phyloP scores from a whole-genome alignment of 495 filamentous ascomycete species.

The Poronia punctata region DNA sequence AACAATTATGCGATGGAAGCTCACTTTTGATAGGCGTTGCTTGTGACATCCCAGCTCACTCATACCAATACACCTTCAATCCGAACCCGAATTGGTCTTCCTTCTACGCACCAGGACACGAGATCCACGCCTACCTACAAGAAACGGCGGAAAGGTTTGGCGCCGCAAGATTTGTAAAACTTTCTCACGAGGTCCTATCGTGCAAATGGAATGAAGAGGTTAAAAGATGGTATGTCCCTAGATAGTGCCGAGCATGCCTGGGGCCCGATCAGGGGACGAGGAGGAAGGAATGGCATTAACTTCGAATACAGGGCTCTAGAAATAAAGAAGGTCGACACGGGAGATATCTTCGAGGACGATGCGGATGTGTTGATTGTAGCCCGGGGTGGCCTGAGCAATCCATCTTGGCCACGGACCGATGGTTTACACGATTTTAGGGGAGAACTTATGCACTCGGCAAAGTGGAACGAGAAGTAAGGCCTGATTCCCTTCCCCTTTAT shows the following conservation, averaged over 20 bases:
- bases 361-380: slow-evolving; percentile 58
- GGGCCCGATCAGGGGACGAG: too few relatives aligned
- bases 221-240: slow-evolving; percentile 45
- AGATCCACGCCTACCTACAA: slow-evolving; percentile 55
- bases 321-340: slow-evolving; percentile 18
- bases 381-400: slow-evolving; percentile 57
- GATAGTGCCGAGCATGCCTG: neutral
- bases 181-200: slow-evolving; percentile 29
- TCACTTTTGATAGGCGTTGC: slow-evolving; percentile 26
- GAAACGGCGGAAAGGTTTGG: slow-evolving; percentile 53
- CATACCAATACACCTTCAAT: slow-evolving; percentile 62
- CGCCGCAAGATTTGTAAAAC: slow-evolving; percentile 42
- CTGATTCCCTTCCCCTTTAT: neutral
- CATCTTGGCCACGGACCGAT: slow-evolving; percentile 50
- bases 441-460: slow-evolving; percentile 50
- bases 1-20: neutral
- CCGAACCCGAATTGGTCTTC: slow-evolving; percentile 58
- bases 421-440: slow-evolving; percentile 49
- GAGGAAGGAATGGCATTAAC: neutral
- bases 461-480: slow-evolving; percentile 36
- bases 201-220: slow-evolving; percentile 48
- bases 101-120: slow-evolving; percentile 57
- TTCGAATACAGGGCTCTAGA: slow-evolving; percentile 11
- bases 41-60: slow-evolving; percentile 42
- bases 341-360: slow-evolving; percentile 28